A percentile compares a stretch with the other conserved stretches of the same genome.
phyloP scores from a whole-genome alignment of 1,139 yeast genomes.

The Blastobotrys capitulatus region DNA sequence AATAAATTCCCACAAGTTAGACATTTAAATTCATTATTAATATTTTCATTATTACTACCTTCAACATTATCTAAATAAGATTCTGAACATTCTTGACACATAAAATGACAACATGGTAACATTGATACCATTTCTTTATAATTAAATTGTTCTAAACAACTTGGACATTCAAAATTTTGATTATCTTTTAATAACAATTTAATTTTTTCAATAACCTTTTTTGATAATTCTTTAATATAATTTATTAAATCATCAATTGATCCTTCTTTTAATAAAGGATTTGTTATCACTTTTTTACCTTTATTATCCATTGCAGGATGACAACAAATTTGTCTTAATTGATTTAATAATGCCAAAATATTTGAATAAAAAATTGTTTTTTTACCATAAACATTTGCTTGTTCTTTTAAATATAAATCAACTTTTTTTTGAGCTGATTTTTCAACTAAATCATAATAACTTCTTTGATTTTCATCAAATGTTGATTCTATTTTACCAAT shows the following conservation, averaged over 20 bases:
- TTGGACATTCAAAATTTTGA: slow-evolving; percentile 52
- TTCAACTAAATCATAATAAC: slow-evolving; percentile 58
- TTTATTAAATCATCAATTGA: slow-evolving; percentile 15
- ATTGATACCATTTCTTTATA: slow-evolving; percentile 37
- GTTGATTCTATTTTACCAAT: slow-evolving; percentile 43
- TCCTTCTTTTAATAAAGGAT: slow-evolving; percentile 21
- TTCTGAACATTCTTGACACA: slow-evolving; percentile 30
- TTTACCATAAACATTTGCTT: slow-evolving; percentile 22
- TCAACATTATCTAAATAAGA: slow-evolving; percentile 17
- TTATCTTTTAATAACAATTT: slow-evolving; percentile 16
- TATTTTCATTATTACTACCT: slow-evolving; percentile 7
- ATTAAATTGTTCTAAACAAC: slow-evolving; percentile 59
- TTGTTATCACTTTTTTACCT: slow-evolving; percentile 31
- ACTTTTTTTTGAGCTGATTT: slow-evolving; percentile 53
- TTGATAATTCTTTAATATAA: slow-evolving; percentile 13
- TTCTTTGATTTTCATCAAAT: slow-evolving; percentile 48
- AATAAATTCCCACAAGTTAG: slow-evolving; percentile 19
- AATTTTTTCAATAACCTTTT: background rate
- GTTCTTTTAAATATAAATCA: slow-evolving; percentile 38
- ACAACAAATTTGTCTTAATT: slow-evolving; percentile 88
- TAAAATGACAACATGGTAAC: slow-evolving; percentile 31
- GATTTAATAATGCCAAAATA: slow-evolving; percentile 64
- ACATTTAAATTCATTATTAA: no score
- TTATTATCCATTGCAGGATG: slow-evolving; percentile 69
- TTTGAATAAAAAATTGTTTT: slow-evolving; percentile 42